Evolutionary conservation across 1,284 basidiomycete genomes (phyloP).

Genomic region (Ceratobasidium sp.): DNA sequence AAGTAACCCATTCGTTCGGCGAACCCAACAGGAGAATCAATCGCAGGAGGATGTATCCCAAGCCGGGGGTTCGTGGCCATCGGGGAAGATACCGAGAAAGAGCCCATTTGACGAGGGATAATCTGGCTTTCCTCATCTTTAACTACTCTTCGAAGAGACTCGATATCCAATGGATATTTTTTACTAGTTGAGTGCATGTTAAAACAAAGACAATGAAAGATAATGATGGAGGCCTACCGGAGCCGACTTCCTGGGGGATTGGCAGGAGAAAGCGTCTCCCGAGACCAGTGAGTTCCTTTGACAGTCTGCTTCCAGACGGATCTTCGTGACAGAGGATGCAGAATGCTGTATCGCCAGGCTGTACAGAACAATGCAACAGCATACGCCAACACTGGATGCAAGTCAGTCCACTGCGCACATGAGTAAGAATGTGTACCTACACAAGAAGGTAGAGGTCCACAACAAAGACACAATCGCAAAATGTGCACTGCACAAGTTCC

Average conservation of each 20-base stretch:
- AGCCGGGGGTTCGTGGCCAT: not conserved
- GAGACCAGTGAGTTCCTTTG: not conserved
- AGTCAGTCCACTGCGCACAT: not conserved
- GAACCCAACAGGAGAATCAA: slow-evolving; percentile 12
- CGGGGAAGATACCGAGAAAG: not conserved
- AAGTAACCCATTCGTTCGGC: slow-evolving; percentile 33
- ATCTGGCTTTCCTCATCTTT: slow-evolving; percentile 11
- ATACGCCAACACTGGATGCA: slow-evolving; percentile 1
- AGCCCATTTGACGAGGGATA: slow-evolving; percentile 12
- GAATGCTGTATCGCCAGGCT: not conserved
- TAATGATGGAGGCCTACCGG: not conserved
- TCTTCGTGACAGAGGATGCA: not conserved
- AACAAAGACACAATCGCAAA: slow-evolving; percentile 11
- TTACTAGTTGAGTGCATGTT: slow-evolving; percentile 4
- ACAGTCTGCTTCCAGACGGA: slow-evolving; percentile 28
- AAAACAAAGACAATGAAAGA: not conserved
- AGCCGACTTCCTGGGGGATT: slow-evolving; percentile 19
- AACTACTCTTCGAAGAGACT: slow-evolving; percentile 28
- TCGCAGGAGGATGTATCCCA: not conserved
- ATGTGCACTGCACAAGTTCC: slow-evolving; percentile 27
- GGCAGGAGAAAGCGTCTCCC: not conserved
- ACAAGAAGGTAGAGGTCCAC: slow-evolving; percentile 26
- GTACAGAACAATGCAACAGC: slow-evolving; percentile 4
- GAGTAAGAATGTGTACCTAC: not conserved
- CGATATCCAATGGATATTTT: slow-evolving; percentile 22